Percentiles rank a stretch among this genome's conserved stretches.
phyloP scores from a whole-genome alignment of 352 stramenopile genomes.

The Thalassiosira mediterranea region DNA sequence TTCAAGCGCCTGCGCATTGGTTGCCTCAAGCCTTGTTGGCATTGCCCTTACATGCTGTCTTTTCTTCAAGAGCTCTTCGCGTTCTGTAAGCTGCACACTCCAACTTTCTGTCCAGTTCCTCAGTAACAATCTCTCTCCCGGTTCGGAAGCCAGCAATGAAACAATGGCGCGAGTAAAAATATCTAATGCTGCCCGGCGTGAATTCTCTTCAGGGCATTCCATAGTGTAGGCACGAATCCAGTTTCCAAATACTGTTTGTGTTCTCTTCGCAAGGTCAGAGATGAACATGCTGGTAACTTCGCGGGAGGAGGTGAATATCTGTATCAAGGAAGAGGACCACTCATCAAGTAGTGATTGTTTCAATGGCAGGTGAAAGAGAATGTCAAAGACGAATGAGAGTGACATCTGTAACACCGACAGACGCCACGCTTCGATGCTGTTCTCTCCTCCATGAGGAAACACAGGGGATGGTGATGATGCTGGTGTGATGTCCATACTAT shows the following conservation, averaged over 20 bases:
- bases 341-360: conserved; percentile 58
- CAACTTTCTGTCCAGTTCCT: conserved; percentile 67
- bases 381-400: conserved; percentile 82
- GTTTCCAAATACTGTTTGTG: conserved; percentile 69
- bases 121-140: conserved; percentile 67
- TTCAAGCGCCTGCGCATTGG: conserved; percentile 31
- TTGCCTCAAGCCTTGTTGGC: conserved; percentile 51
- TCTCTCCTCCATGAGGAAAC: conserved; percentile 18
- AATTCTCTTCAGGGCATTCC: conserved; percentile 74
- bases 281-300: conserved; percentile 66
- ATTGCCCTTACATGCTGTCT: conserved; percentile 42
- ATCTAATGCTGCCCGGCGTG: conserved; percentile 58
- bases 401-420: conserved; percentile 66
- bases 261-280: conserved; percentile 70
- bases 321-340: conserved; percentile 73
- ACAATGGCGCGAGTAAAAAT: conserved; percentile 68
- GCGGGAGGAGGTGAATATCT: conserved; percentile 60
- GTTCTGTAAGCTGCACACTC: conserved; percentile 56
- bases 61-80: conserved; percentile 32
- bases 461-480: conserved; percentile 41
- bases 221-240: conserved; percentile 81
- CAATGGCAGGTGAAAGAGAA: conserved; percentile 77
- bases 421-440: conserved; percentile 44
- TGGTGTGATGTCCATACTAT: conserved; percentile 48
- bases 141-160: conserved; percentile 43